phyloP scores from a whole-genome alignment of 148 eudicot genomes.

The Rhododendron henanense region DNA sequence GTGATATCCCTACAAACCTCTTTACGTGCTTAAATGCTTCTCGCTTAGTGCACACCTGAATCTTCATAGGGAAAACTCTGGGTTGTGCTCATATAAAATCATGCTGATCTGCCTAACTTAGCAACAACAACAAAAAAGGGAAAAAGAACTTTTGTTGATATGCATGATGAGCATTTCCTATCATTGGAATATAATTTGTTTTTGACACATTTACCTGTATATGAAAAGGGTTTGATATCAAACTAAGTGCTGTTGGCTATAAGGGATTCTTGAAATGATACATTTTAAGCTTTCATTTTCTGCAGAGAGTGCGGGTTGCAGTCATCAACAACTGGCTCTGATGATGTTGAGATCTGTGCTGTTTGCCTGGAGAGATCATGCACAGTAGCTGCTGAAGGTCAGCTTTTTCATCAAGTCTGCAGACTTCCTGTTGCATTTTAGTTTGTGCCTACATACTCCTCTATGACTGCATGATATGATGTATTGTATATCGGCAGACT shows the following conservation, averaged over 20 bases:
- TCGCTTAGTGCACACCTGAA: not conserved
- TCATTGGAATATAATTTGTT: not conserved
- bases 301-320: constrained; percentile 85
- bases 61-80: not conserved
- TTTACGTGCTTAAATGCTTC: not conserved
- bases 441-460: not conserved
- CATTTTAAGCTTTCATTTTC: constrained; percentile 2
- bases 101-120: not conserved
- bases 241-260: not conserved
- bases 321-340: constrained; percentile 44
- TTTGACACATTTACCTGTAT: not conserved
- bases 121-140: not conserved
- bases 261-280: not conserved
- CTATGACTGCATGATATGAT: not conserved
- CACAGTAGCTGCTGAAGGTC: constrained; percentile 94
- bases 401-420: not conserved
- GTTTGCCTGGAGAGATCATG: constrained; percentile 96
- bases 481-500: not conserved
- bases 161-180: not conserved
- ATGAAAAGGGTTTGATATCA: not conserved
- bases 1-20: not conserved
- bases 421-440: not conserved
- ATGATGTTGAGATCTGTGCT: constrained; percentile 80
- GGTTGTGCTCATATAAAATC: not conserved
- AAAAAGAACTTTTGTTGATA: not conserved